Conservation (phyloP, 495 filamentous ascomycete species). For the Penicillium robsamsonii region DNA sequence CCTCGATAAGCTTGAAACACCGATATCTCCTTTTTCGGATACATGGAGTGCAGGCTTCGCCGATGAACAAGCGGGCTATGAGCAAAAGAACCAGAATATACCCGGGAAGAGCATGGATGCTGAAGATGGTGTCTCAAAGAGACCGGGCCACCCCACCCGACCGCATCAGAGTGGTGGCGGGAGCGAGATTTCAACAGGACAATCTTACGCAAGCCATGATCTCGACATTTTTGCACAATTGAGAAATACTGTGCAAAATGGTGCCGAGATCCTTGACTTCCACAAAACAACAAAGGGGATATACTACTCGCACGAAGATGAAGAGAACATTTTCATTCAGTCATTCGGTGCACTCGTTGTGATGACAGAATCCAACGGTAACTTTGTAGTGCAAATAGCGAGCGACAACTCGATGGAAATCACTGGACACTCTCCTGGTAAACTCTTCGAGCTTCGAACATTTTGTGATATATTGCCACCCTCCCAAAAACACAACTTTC, state of each 20-base stretch:
- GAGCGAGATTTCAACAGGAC: neutral
- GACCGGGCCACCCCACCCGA: conserved; percentile 4
- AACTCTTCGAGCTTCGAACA: conserved; percentile 70
- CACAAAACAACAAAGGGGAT: conserved; percentile 4
- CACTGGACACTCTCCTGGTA: conserved; percentile 69
- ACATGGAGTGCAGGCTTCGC: neutral
- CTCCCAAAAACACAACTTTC: conserved; percentile 69
- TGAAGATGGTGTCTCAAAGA: neutral
- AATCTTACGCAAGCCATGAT: neutral
- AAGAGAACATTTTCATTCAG: conserved; percentile 55
- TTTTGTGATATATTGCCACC: conserved; percentile 73
- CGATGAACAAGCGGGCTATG: conserved; percentile 1
- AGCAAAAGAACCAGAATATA: neutral
- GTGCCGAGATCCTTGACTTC: conserved; percentile 12
- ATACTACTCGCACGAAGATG: conserved; percentile 18
- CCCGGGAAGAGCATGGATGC: neutral
- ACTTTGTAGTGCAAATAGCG: conserved; percentile 64
- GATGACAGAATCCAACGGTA: conserved; percentile 57
- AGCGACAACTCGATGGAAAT: conserved; percentile 79
- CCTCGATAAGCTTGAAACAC: conserved; percentile 23
- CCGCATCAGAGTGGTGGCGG: conserved; percentile 8
- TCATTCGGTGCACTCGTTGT: conserved; percentile 74
- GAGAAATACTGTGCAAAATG: conserved; percentile 4
- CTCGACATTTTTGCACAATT: conserved; percentile 7
- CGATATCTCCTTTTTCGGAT: conserved; percentile 21